These are phyloP conservation scores for Sclerotinia nivalis DNA, from an alignment of 2,329 filamentous ascomycete species.

Conservation along the genomic window DNA sequence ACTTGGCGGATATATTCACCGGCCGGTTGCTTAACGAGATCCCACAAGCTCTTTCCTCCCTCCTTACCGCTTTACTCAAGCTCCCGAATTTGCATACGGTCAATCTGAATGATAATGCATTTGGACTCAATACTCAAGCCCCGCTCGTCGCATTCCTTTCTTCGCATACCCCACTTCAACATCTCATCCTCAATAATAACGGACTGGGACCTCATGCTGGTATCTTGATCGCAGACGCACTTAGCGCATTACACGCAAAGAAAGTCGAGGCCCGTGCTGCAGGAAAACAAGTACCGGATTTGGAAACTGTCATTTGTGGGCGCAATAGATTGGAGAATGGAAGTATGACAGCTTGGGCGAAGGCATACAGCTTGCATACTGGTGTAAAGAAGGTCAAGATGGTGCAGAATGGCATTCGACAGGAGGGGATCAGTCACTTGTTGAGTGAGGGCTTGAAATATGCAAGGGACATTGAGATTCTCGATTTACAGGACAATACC, in stretches of 20 bases:
- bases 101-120: constrained; percentile 97
- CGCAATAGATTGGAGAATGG: constrained; percentile 95
- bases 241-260: constrained; percentile 77
- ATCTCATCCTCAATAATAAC: constrained; percentile 98
- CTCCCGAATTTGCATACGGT: constrained; percentile 85
- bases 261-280: constrained; percentile 76
- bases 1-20: constrained; percentile 97
- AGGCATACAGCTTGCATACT: constrained; percentile 78
- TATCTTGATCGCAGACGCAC: constrained; percentile 82
- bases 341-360: constrained; percentile 94
- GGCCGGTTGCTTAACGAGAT: constrained; percentile 92
- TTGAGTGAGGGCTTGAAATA: constrained; percentile 76
- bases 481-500: constrained; percentile 97
- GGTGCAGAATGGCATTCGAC: constrained; percentile 96
- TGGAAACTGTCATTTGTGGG: constrained; percentile 97
- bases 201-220: constrained; percentile 91
- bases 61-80: constrained; percentile 84
- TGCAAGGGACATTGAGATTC: constrained; percentile 66
- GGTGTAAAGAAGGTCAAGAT: constrained; percentile 87
- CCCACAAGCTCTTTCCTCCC: constrained; percentile 79
- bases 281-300: constrained; percentile 71
- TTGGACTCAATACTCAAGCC: constrained; percentile 91
- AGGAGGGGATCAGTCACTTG: constrained; percentile 84
- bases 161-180: constrained; percentile 83
- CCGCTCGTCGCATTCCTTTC: constrained; percentile 91